phyloP scores from a whole-genome alignment of 352 stramenopile genomes.

The Pythium rishiriense region DNA sequence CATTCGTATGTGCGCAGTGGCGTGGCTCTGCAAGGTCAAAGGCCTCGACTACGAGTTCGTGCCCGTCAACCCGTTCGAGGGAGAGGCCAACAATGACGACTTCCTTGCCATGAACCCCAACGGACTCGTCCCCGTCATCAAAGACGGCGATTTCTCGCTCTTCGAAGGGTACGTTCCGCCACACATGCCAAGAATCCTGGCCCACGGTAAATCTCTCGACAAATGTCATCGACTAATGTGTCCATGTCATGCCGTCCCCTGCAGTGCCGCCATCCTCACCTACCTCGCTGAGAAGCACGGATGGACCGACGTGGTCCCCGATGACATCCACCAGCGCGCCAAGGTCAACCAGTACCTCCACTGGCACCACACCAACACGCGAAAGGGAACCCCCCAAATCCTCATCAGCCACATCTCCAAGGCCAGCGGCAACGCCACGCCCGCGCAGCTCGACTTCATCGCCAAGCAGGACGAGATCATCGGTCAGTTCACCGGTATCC shows the following conservation, averaged over 20 bases:
- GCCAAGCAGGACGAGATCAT: slow-evolving; percentile 11
- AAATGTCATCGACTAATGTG: not conserved
- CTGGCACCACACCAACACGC: slow-evolving; percentile 68
- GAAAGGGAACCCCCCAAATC: slow-evolving; percentile 35
- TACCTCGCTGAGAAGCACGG: slow-evolving; percentile 51
- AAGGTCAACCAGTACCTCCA: slow-evolving; percentile 71
- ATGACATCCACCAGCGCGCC: slow-evolving; percentile 33
- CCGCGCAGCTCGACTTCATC: slow-evolving; percentile 6
- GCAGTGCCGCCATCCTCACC: slow-evolving; percentile 40
- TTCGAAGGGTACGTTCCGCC: slow-evolving; percentile 36
- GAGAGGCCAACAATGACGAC: slow-evolving; percentile 25
- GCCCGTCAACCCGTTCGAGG: slow-evolving; percentile 14
- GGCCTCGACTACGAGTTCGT: slow-evolving; percentile 43
- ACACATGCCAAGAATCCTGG: not conserved
- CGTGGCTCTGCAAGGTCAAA: slow-evolving; percentile 47
- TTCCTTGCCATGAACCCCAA: slow-evolving; percentile 54
- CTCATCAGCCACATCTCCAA: not conserved
- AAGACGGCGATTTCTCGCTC: slow-evolving; percentile 52
- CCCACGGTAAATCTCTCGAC: not conserved
- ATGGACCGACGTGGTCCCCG: slow-evolving; percentile 53
- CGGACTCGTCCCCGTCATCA: slow-evolving; percentile 44
- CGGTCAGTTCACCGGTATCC: not conserved
- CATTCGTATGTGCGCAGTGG: slow-evolving; percentile 17
- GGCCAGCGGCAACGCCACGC: not conserved
- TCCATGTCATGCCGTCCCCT: not conserved